Evolutionary conservation across 345 rosid species (phyloP).

Genomic region (Nephelium lappaceum): DNA sequence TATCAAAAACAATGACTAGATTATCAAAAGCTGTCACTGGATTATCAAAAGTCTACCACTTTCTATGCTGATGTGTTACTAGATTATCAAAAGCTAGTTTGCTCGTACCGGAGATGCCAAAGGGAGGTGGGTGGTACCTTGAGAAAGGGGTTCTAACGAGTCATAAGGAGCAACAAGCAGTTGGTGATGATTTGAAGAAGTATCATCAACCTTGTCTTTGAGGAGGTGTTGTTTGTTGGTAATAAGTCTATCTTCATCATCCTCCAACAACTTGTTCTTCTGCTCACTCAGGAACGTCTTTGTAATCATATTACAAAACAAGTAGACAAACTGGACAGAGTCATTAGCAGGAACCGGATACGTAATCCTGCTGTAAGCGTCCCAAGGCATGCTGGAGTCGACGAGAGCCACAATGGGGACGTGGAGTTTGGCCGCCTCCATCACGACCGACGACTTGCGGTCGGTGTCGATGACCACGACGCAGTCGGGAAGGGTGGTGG

Average conservation of each 20-base stretch:
- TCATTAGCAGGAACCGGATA: conserved; percentile 95
- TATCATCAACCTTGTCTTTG: too few relatives aligned
- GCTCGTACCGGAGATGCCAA: not conserved
- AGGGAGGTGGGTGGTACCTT: conserved; percentile 33
- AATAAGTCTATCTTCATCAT: conserved; percentile 22
- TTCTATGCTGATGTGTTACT: too few relatives aligned
- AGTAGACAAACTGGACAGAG: conserved; percentile 89
- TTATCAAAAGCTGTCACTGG: too few relatives aligned
- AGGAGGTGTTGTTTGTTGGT: too few relatives aligned
- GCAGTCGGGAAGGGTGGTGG: conserved; percentile 85
- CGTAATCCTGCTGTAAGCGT: conserved; percentile 65
- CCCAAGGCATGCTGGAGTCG: conserved; percentile 84
- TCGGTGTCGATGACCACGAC: conserved; percentile 85
- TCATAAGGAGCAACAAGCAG: conserved; percentile 49
- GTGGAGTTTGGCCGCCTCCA: conserved; percentile 78
- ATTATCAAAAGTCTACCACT: too few relatives aligned
- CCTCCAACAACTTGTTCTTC: conserved; percentile 45
- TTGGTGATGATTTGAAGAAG: conserved; percentile 19
- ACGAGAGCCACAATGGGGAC: conserved; percentile 91
- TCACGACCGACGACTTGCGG: conserved; percentile 80
- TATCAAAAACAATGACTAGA: too few relatives aligned
- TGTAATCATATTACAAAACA: conserved; percentile 92
- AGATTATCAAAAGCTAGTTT: too few relatives aligned
- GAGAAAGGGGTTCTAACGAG: conserved; percentile 34
- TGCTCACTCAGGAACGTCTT: conserved; percentile 80